A percentile compares a stretch with the other conserved stretches of the same genome.
These are phyloP conservation scores for Entrophospora sp. DNA, from an alignment of 192 early-diverging fungal species.

Conservation along the genomic window DNA sequence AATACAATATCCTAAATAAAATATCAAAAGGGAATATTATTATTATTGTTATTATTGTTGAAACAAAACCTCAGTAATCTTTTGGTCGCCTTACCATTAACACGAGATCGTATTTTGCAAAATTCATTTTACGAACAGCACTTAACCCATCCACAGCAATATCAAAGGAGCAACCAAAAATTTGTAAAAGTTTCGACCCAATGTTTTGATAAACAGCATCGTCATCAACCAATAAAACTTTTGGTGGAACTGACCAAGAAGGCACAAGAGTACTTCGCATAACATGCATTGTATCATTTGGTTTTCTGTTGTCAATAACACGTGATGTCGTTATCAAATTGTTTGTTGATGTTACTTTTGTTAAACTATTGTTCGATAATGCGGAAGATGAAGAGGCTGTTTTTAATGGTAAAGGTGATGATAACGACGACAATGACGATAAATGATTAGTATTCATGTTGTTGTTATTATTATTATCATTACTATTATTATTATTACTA, in stretches of 20 bases:
- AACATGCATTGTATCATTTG: constrained; percentile 22
- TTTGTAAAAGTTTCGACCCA: constrained; percentile 44
- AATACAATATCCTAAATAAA: constrained; percentile 14
- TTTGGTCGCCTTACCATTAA: too few relatives aligned
- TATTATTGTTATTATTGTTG: not conserved
- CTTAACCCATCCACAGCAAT: constrained; percentile 60
- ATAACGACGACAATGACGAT: too few relatives aligned
- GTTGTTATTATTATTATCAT: too few relatives aligned
- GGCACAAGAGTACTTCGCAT: constrained; percentile 26
- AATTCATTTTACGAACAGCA: constrained; percentile 47
- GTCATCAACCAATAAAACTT: constrained; percentile 63
- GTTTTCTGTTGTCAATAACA: constrained; percentile 8
- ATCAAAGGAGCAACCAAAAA: constrained; percentile 63
- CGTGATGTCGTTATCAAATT: too few relatives aligned
- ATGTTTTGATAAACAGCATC: constrained; percentile 50
- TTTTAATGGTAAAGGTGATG: too few relatives aligned
- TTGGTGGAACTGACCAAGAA: constrained; percentile 44
- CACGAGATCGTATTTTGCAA: constrained; percentile 66
- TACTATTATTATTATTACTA: too few relatives aligned
- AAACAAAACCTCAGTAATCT: not conserved
- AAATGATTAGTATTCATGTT: too few relatives aligned
- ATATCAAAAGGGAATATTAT: constrained; percentile 6
- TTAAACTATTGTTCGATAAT: too few relatives aligned
- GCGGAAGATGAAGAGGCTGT: too few relatives aligned
- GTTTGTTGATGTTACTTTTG: too few relatives aligned